Base-by-base conservation (phyloP, 208 protist genomes). In the Trypanosoma rangeli region DNA sequence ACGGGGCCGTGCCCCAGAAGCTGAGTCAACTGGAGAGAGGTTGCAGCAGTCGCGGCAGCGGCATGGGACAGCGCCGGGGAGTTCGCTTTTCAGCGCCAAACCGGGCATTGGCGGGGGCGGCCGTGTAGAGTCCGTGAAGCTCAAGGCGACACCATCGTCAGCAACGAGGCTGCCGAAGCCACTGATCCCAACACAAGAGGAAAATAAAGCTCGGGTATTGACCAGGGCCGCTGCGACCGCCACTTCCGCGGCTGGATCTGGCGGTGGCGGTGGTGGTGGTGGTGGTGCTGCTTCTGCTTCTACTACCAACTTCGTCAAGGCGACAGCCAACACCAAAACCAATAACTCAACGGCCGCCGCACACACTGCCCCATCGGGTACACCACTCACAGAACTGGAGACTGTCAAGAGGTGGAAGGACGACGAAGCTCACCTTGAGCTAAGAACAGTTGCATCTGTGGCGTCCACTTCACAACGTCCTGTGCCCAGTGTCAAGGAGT, bases 351-450 rank as follows among this genome's bases (percentile, higher is more conserved):
- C 54, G 1, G 61, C 3, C 28, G 18, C 49, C 12, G 7, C 35
- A 48, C 20, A n/a, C 18, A 16, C 52, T 13, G 13, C 46, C 26
- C 12, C 52, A 5, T 5, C 56, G 5, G 44, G 4, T 55, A 0
- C 52, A 35, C 33, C 13, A 53, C n/a, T 55, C 22, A 28, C 66
- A 24, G 56, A 69, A 58, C 16, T 64, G 18, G 50, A 18, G 46
- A 20, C 29, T 29, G 54, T 63, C 2, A 76, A 64, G 64, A 50
- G 33, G 33, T 76, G 70, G 70, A 76, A 63, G 7, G 70, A 76
- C 0, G 70, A 76, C 61, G 70, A 70, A 1, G 48, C 46, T n/a
- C 54, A 24, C 0, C 37, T 76, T 9, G 70, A 76, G 26, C 61
- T 70, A 24, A 35, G 60, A 10, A 68, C 64, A 0, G 70, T 76